Base-by-base conservation (phyloP, 305 asterid genomes). In the Fraxinus xanthoxyloides region DNA sequence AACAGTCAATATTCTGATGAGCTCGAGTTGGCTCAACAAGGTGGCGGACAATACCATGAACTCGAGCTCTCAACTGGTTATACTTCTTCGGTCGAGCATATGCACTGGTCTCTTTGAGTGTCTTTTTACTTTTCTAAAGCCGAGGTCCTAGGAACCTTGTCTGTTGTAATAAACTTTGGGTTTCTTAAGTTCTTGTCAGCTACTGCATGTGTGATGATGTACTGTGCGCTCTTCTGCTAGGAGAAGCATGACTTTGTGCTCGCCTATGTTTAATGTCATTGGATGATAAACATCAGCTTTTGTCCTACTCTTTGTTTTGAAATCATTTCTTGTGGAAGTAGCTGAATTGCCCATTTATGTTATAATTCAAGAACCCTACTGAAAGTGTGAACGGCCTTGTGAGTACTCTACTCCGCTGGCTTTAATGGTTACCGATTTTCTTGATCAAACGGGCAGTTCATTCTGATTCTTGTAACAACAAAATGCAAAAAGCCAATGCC, bases 41-140 rank as follows among this genome's bases (percentile, higher is more conserved):
- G 82, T 24, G 95, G 89, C 35, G 89, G 87, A 38, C 89, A 86
- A 31, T 89, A 87, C 86, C 89, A 88, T 30, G 92, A 85, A 75
- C 83, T 91, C n/a, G 92, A 90, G 85, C 90, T 87, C 35, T 85
- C 95, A 0, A 88, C 93, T 82, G 95, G 89, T 67, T 91, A 87
- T 56, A 92, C 89, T 59, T 85, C 98, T 77, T 86, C 97, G 10
- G 83, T 85, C 85, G 93, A 88, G 86, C 86, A 92, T 81, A 84
- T 94, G 90, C 91, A 90, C 84, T 91, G 94, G 97, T 88, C 93
- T 0, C 97, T 90, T 84, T 93, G 88, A 69, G 19, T 30, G 75
- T 31, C 75, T 12, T 30, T 69, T 69, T 69, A 30, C 38, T 28
- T 69, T 2, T 13, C 23, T 31, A 31, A 31, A 28, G 73, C 73